Evolutionary conservation across 179 eudicot species (phyloP), one percentile per base, ranked within the genome.

Genomic region (Beta corolliflora): DNA sequence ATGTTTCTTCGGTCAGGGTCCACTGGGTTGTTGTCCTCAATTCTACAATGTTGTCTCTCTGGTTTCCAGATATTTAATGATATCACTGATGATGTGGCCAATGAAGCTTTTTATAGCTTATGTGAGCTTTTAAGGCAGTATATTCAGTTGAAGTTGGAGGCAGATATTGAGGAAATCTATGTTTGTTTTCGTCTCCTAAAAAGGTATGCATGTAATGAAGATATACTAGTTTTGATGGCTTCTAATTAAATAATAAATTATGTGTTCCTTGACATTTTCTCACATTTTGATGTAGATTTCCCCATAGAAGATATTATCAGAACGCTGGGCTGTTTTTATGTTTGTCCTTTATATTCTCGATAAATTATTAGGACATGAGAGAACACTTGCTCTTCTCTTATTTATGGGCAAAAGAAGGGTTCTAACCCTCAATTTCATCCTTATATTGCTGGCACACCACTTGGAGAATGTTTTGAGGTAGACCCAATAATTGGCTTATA

Each of bases 151-250:
- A 90, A 87, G 87, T 69, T 96, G 81, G 89, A 89, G 73, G 82
- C 83, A 23, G 99, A 96, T 85, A 85, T 96, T 79, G 99, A 96
- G 85, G 99, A 96, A 90, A 81, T 96, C 63, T 94, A 91, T 77
- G 72, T 90, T 50, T 94, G 94, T 87, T 82, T 84, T 82, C 90
- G 91, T 79, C 93, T 93, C 75, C 87, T 96, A 53, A 92, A 82
- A 88, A 89, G 98, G 99, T 96, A 86, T 63, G 70, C 50, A 23
- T 65, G 65, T 15, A 15, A 16, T 78, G 23, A 19, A 29, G 31
- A 29, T 29, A 29, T 29, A 54, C 19, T 23, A 64, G 25, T n/a
- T 68, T 7, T 15, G 12, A 13, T 15, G 29, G 6, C 7, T 53
- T 48, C 61, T 25, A 13, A 13, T 72, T 14, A 23, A 50, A 12